Percentiles rank a stretch among this genome's conserved stretches.
Evolutionary conservation across 768 basidiomycete species (phyloP).

Genomic region (Coprinellus aureogranulatus): DNA sequence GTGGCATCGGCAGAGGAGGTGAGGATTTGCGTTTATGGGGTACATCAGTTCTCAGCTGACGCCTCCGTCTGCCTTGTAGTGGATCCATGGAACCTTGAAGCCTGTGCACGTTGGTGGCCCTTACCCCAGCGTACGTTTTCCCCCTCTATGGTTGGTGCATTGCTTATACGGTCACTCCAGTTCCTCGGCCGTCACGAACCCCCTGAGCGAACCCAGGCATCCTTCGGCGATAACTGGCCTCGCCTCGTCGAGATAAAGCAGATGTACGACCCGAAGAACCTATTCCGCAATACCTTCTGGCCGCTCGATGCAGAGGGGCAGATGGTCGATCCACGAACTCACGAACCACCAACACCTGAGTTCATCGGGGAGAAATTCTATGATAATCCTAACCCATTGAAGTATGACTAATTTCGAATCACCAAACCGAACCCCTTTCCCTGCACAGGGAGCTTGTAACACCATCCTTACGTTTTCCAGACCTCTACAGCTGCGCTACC

Average conservation of each 20-base stretch:
- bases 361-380: constrained; percentile 13
- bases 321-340: constrained; percentile 51
- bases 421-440: too few relatives aligned
- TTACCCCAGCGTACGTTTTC: constrained; percentile 70
- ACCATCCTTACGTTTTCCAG: too few relatives aligned
- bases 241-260: constrained; percentile 70
- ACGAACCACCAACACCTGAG: constrained; percentile 59
- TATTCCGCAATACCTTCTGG: constrained; percentile 83
- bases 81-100: constrained; percentile 74
- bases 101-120: constrained; percentile 77
- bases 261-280: constrained; percentile 69
- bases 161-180: constrained; percentile 34
- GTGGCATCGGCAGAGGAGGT: constrained; percentile 81
- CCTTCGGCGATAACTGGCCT: constrained; percentile 74
- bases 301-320: constrained; percentile 61
- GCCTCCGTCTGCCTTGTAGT: constrained; percentile 44
- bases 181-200: constrained; percentile 74
- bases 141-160: constrained; percentile 1
- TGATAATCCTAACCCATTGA: neutral
- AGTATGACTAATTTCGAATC: neutral
- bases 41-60: neutral
- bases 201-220: constrained; percentile 58
- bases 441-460: too few relatives aligned
- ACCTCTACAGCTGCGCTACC: too few relatives aligned
- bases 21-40: constrained; percentile 16